These are phyloP conservation scores for Diaporthe batatas DNA, from an alignment of 2,329 filamentous ascomycete species.

Conservation along the genomic window DNA sequence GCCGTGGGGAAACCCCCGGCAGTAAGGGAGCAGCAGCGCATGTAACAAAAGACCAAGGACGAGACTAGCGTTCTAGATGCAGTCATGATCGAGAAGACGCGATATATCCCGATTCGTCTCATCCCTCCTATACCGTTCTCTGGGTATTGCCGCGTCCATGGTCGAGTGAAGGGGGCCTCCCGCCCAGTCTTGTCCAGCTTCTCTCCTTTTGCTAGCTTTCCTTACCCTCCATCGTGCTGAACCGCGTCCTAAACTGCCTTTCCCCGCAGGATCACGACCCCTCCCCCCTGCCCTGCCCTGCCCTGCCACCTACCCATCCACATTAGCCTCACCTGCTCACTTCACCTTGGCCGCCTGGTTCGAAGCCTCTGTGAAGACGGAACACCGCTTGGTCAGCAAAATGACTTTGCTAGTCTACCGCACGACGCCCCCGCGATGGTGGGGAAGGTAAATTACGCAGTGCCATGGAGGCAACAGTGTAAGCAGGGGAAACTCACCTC, in stretches of 20 bases:
- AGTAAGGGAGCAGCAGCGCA: not conserved
- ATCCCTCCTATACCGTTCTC: not conserved
- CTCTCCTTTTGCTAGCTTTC: not conserved
- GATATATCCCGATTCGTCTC: not conserved
- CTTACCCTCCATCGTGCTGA: not conserved
- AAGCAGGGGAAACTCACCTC: conserved; percentile 69
- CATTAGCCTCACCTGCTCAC: conserved; percentile 48
- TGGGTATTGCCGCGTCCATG: not conserved
- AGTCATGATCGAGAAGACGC: not conserved
- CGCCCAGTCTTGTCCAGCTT: not conserved
- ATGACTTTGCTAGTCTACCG: too few species aligned
- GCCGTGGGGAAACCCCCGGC: too few species aligned
- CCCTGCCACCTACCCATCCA: too few species aligned
- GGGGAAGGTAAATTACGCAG: not conserved
- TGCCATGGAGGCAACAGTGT: not conserved
- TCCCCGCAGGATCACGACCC: not conserved
- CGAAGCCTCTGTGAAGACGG: conserved; percentile 62
- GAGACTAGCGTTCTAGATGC: not conserved
- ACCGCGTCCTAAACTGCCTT: not conserved
- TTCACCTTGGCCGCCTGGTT: conserved; percentile 70
- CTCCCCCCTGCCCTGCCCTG: too few species aligned
- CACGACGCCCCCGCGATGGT: too few species aligned
- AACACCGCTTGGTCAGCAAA: conserved; percentile 2
- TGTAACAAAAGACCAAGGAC: not conserved
- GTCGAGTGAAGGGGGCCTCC: not conserved